Conservation (phyloP, 345 rosid genomes). For the Salix purpurea region DNA sequence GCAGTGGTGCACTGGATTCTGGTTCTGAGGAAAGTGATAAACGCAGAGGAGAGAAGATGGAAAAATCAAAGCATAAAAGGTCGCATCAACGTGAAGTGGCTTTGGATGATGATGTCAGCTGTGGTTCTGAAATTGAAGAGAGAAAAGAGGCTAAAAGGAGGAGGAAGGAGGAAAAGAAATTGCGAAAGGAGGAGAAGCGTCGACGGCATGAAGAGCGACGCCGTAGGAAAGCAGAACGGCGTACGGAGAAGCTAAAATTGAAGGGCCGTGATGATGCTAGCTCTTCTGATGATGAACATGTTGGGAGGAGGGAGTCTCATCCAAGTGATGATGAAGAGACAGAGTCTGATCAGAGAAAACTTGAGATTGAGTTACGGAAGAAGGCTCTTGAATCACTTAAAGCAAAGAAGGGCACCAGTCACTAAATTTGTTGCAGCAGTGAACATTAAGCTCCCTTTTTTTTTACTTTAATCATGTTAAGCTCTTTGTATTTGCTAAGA, state of each 20-base stretch:
- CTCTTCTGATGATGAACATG: slow-evolving; percentile 52
- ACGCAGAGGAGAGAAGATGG: slow-evolving; percentile 39
- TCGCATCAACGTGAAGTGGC: slow-evolving; percentile 45
- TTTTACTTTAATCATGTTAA: slow-evolving; percentile 16
- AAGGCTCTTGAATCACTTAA: slow-evolving; percentile 89
- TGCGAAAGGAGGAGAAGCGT: slow-evolving; percentile 78
- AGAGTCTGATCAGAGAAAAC: slow-evolving; percentile 62
- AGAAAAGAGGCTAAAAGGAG: slow-evolving; percentile 86
- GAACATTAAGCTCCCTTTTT: slow-evolving; percentile 16
- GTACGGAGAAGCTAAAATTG: slow-evolving; percentile 56
- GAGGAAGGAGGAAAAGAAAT: slow-evolving; percentile 81
- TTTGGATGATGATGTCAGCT: slow-evolving; percentile 54
- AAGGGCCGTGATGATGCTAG: slow-evolving; percentile 42
- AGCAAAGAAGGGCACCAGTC: slow-evolving; percentile 81
- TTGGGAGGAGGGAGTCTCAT: slow-evolving; percentile 23
- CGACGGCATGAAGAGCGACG: slow-evolving; percentile 71
- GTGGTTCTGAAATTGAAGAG: slow-evolving; percentile 63
- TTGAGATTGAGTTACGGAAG: slow-evolving; percentile 88
- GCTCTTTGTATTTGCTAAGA: slow-evolving; percentile 22
- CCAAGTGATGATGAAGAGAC: slow-evolving; percentile 38
- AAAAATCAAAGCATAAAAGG: slow-evolving; percentile 61
- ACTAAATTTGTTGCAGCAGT: slow-evolving; percentile 34
- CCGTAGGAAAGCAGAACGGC: slow-evolving; percentile 68
- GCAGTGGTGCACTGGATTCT: slow-evolving; percentile 39
- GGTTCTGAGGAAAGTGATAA: slow-evolving; percentile 52